Conservation (phyloP, 768 basidiomycete species). For the Hortiboletus campestris region DNA sequence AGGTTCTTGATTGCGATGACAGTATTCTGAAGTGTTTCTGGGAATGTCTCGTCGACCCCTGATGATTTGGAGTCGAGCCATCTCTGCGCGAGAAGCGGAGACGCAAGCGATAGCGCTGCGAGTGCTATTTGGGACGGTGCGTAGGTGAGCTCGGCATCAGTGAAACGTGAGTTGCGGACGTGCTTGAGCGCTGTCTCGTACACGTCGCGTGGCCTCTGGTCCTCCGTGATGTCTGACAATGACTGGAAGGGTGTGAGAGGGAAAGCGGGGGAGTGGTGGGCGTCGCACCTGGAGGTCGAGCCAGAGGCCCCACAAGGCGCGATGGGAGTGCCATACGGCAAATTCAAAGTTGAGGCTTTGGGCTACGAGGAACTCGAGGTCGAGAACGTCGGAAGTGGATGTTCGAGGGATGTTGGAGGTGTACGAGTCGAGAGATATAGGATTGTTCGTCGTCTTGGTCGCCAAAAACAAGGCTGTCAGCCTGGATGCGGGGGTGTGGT, state of each 20-base stretch:
- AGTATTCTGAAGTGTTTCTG: constrained; percentile 30
- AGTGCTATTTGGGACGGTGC: constrained; percentile 93
- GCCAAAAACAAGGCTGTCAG: constrained; percentile 93
- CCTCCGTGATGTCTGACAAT: constrained; percentile 49
- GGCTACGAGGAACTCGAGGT: constrained; percentile 93
- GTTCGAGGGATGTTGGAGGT: constrained; percentile 82
- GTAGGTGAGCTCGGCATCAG: constrained; percentile 89
- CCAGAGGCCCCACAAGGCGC: constrained; percentile 86
- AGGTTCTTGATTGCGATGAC: constrained; percentile 49
- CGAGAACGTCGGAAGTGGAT: constrained; percentile 78
- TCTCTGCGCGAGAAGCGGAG: constrained; percentile 54
- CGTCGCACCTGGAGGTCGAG: constrained; percentile 77
- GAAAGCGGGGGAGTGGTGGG: not conserved
- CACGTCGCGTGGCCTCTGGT: constrained; percentile 46
- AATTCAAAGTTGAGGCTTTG: constrained; percentile 95
- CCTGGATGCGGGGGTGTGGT: constrained; percentile 45
- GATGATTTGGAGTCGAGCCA: constrained; percentile 54
- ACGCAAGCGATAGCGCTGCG: constrained; percentile 67
- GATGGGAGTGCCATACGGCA: constrained; percentile 86
- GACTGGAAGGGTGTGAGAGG: constrained; percentile 41
- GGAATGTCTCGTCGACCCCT: constrained; percentile 6
- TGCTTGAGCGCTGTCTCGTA: constrained; percentile 67
- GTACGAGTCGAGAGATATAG: constrained; percentile 85
- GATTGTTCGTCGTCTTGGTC: constrained; percentile 95
- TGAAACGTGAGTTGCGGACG: constrained; percentile 78